phyloP scores from a whole-genome alignment of 768 basidiomycete species.

The Sistotremastrum niveocremeum region DNA sequence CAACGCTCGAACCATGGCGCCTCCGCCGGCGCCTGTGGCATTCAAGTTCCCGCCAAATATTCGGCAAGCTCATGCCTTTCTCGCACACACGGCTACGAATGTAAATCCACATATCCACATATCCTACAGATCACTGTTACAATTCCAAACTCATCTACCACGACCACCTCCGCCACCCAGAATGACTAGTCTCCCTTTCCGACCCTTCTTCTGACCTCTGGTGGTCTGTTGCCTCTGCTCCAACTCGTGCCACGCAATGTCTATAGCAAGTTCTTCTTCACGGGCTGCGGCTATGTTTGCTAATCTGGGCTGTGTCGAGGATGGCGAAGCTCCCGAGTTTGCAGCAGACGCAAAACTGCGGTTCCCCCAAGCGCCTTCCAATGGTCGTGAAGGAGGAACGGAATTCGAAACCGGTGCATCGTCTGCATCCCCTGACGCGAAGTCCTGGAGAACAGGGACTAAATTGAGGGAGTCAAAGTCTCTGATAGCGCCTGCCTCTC shows the following conservation, averaged over 20 bases:
- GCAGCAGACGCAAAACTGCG: conserved; percentile 74
- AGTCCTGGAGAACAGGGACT: conserved; percentile 2
- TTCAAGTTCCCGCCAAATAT: too few relatives aligned
- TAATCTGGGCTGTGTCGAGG: conserved; percentile 15
- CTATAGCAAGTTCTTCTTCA: conserved; percentile 65
- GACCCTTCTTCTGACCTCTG: conserved; percentile 37
- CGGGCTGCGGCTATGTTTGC: conserved; percentile 19
- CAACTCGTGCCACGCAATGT: conserved; percentile 70
- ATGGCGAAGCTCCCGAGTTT: conserved; percentile 29
- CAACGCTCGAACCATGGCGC: too few relatives aligned
- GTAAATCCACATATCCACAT: too few relatives aligned
- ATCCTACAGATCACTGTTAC: too few relatives aligned
- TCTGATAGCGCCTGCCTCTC: conserved; percentile 11
- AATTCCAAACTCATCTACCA: conserved; percentile 24
- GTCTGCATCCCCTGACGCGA: conserved; percentile 10
- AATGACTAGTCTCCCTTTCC: conserved; percentile 50
- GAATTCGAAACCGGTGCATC: conserved; percentile 9
- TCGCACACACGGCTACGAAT: too few relatives aligned
- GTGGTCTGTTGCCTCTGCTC: conserved; percentile 40
- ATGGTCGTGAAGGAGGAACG: conserved; percentile 9
- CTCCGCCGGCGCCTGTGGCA: too few relatives aligned
- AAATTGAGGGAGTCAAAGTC: too few relatives aligned
- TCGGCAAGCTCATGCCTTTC: too few relatives aligned
- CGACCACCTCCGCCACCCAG: conserved; percentile 47
- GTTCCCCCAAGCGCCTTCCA: conserved; percentile 57